phyloP scores from a whole-genome alignment of 805 yeast species.

The Yarrowia osloensis region DNA sequence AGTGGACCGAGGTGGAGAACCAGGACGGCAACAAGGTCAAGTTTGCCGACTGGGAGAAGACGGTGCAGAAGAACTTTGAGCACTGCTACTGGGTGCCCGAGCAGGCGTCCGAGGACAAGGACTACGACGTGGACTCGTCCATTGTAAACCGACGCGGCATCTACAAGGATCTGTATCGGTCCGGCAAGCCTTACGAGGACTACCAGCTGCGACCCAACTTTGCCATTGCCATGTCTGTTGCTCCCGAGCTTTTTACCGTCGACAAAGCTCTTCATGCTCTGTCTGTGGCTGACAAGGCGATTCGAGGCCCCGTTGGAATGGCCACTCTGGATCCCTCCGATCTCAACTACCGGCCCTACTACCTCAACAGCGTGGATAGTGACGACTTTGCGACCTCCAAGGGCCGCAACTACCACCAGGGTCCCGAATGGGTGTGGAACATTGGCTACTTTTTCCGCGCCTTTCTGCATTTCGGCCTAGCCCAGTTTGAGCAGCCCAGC shows the following conservation, averaged over 20 bases:
- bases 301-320: conserved; percentile 92
- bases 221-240: conserved; percentile 89
- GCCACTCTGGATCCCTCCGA: conserved; percentile 91
- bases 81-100: conserved; percentile 73
- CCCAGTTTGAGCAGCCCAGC: conserved; percentile 42
- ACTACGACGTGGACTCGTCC: conserved; percentile 60
- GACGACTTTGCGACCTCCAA: conserved; percentile 89
- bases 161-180: conserved; percentile 79
- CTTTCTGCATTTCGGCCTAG: conserved; percentile 52
- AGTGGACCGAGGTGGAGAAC: conserved; percentile 57
- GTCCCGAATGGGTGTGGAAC: conserved; percentile 98
- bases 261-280: conserved; percentile 65
- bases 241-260: conserved; percentile 83
- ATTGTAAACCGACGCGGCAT: conserved; percentile 89
- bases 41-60: conserved; percentile 69
- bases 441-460: conserved; percentile 88
- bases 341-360: conserved; percentile 87
- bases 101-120: conserved; percentile 58
- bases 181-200: conserved; percentile 90
- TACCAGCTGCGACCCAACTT: conserved; percentile 92
- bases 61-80: conserved; percentile 75
- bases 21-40: conserved; percentile 59
- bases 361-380: conserved; percentile 75
- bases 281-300: conserved; percentile 63
- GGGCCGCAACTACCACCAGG: conserved; percentile 97